A percentile compares a stretch with the other conserved stretches of the same genome.
Conservation (phyloP, 1,284 basidiomycete genomes). For the Ustanciosporium gigantosporum region DNA sequence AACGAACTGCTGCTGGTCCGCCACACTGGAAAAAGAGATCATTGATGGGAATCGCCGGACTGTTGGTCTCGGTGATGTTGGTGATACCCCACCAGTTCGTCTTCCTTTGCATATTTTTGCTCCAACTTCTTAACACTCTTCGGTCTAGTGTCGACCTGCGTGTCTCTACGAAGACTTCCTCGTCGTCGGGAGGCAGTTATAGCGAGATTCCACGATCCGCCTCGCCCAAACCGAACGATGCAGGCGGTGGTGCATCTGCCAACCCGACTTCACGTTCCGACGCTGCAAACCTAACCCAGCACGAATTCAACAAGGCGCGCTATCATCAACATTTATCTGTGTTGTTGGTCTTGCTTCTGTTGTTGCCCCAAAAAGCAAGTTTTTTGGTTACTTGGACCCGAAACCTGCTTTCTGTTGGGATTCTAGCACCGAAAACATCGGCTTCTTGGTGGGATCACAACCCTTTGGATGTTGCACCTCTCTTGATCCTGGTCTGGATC, state of each 20-base stretch:
- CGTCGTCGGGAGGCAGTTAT: background rate
- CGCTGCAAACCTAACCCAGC: too few relatives aligned
- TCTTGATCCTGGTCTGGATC: conserved; percentile 66
- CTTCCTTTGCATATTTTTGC: conserved; percentile 77
- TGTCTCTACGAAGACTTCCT: too few relatives aligned
- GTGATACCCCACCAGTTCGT: conserved; percentile 87
- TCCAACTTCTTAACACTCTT: conserved; percentile 67
- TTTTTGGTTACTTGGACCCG: conserved; percentile 87
- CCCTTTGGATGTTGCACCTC: conserved; percentile 70
- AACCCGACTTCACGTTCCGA: too few relatives aligned
- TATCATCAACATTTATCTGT: conserved; percentile 65
- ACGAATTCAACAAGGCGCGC: conserved; percentile 58
- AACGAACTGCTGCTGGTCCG: conserved; percentile 10
- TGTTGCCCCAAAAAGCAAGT: conserved; percentile 78
- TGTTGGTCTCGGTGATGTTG: conserved; percentile 72
- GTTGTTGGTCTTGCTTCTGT: conserved; percentile 76
- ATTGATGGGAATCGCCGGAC: conserved; percentile 68
- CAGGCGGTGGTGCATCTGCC: background rate
- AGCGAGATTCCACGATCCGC: background rate
- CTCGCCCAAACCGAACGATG: too few relatives aligned
- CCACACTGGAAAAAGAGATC: conserved; percentile 21
- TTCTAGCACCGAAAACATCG: conserved; percentile 52
- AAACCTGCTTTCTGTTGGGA: conserved; percentile 65
- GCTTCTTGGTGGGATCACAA: conserved; percentile 68
- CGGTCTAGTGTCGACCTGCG: conserved; percentile 37